A percentile compares a stretch with the other conserved stretches of the same genome.
Conservation (phyloP, 202 grass and related monocot species). For the Panicum hallii region DNA sequence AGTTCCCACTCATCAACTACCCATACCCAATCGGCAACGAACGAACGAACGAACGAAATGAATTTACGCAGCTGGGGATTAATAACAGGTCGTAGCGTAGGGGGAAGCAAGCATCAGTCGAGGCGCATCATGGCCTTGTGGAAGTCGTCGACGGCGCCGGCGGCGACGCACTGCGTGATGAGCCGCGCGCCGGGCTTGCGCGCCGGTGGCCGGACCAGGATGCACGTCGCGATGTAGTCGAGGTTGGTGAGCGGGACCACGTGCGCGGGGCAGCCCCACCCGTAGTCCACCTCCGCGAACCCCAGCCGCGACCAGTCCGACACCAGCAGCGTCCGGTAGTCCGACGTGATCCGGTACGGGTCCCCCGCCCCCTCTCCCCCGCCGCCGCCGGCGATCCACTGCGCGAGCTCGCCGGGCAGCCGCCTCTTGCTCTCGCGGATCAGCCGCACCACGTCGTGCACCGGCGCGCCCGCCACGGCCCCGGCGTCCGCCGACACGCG, state of each 20-base stretch:
- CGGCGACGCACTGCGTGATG: slow-evolving; percentile 90
- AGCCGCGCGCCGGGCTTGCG: slow-evolving; percentile 80
- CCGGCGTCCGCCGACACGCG: slow-evolving; percentile 58
- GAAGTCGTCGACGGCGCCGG: slow-evolving; percentile 57
- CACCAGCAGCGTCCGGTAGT: slow-evolving; percentile 77
- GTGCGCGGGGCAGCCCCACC: slow-evolving; percentile 84
- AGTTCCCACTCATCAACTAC: slow-evolving; percentile 4
- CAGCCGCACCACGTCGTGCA: slow-evolving; percentile 64
- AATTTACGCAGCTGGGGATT: background rate
- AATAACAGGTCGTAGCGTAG: background rate
- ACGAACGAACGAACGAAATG: slow-evolving; percentile 39
- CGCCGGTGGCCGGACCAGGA: slow-evolving; percentile 71
- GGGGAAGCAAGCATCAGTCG: slow-evolving; percentile 29
- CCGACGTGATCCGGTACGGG: slow-evolving; percentile 86
- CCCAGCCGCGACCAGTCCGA: slow-evolving; percentile 93
- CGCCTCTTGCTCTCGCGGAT: slow-evolving; percentile 79
- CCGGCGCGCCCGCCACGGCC: slow-evolving; percentile 51
- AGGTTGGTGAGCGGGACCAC: slow-evolving; percentile 91
- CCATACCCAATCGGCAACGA: background rate
- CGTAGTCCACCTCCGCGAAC: slow-evolving; percentile 90
- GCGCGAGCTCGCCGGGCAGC: slow-evolving; percentile 60
- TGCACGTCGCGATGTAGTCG: slow-evolving; percentile 93
- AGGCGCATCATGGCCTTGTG: slow-evolving; percentile 75
- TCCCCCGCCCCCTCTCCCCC: background rate
- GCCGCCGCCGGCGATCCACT: slow-evolving; percentile 58